phyloP scores from a whole-genome alignment of 2,329 filamentous ascomycete genomes.

The Beauveria pseudobassiana region DNA sequence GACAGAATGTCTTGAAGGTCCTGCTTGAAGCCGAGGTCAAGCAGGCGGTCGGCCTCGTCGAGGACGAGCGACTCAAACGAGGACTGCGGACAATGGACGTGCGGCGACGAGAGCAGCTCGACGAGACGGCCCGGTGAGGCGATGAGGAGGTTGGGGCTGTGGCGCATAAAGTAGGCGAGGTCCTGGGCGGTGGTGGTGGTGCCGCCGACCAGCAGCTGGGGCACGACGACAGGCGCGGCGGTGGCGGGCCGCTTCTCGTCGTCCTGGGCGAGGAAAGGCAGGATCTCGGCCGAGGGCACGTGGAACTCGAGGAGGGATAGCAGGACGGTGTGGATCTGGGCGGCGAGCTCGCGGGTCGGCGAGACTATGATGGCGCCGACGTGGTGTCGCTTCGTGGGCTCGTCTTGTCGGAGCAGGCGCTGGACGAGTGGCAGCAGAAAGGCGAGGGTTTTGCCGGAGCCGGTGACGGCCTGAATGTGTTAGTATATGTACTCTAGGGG shows the following conservation, averaged over 20 bases:
- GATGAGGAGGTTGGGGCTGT: slow-evolving; percentile 81
- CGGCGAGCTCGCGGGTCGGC: slow-evolving; percentile 82
- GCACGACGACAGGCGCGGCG: slow-evolving; percentile 53
- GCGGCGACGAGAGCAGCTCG: slow-evolving; percentile 76
- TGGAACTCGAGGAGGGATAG: slow-evolving; percentile 76
- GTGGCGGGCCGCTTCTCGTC: slow-evolving; percentile 44
- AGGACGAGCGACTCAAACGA: slow-evolving; percentile 89
- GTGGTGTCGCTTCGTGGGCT: slow-evolving; percentile 82
- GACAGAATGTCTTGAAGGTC: slow-evolving; percentile 81
- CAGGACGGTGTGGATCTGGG: slow-evolving; percentile 81
- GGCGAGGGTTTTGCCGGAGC: slow-evolving; percentile 81
- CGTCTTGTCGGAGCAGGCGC: slow-evolving; percentile 69
- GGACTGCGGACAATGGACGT: slow-evolving; percentile 81
- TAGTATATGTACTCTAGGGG: too few relatives aligned
- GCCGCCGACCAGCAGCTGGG: slow-evolving; percentile 83
- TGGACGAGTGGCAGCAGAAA: slow-evolving; percentile 81
- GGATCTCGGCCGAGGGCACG: slow-evolving; percentile 61
- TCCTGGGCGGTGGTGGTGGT: slow-evolving; percentile 75
- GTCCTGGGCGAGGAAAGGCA: slow-evolving; percentile 47
- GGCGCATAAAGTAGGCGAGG: slow-evolving; percentile 72
- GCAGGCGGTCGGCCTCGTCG: slow-evolving; percentile 86
- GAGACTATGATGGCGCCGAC: slow-evolving; percentile 87
- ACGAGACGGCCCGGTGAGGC: slow-evolving; percentile 85
- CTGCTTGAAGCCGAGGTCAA: slow-evolving; percentile 91
- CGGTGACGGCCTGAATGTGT: slow-evolving; percentile 63